Evolutionary conservation across 805 yeast genomes (phyloP).

Genomic region (Hanseniaspora hatyaiensis): DNA sequence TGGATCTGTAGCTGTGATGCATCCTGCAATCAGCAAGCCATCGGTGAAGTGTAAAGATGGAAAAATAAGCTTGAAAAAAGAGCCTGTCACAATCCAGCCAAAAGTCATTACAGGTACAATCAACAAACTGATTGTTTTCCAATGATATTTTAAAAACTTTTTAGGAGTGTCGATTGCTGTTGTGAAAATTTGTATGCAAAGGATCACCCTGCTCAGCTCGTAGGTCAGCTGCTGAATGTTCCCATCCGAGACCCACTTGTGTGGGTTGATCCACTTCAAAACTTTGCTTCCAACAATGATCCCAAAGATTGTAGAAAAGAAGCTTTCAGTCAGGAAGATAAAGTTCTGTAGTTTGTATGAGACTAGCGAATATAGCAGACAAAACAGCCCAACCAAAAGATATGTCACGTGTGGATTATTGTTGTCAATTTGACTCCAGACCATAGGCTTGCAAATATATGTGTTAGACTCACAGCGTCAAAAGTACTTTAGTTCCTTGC

Average conservation of each 20-base stretch:
- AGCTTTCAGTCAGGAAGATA: constrained; percentile 80
- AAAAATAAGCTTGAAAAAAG: constrained; percentile 64
- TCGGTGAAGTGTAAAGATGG: constrained; percentile 63
- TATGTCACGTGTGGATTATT: constrained; percentile 74
- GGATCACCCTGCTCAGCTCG: constrained; percentile 69
- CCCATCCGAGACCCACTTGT: constrained; percentile 50
- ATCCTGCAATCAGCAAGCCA: constrained; percentile 66
- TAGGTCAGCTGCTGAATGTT: constrained; percentile 68
- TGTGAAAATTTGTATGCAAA: constrained; percentile 82
- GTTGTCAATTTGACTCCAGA: constrained; percentile 28
- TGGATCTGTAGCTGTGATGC: constrained; percentile 92
- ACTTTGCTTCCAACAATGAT: constrained; percentile 81
- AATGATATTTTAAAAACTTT: constrained; percentile 74
- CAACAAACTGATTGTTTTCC: constrained; percentile 62
- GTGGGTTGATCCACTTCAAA: constrained; percentile 70
- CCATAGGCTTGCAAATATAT: constrained; percentile 20
- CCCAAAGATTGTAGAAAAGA: constrained; percentile 76
- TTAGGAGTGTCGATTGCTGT: constrained; percentile 89
- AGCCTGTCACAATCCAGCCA: constrained; percentile 78
- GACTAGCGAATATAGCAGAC: constrained; percentile 64
- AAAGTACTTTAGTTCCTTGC: not conserved
- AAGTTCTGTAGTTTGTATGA: constrained; percentile 75
- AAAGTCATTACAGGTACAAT: constrained; percentile 78
- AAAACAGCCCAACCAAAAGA: constrained; percentile 74
- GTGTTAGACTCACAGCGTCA: not conserved